phyloP scores from a whole-genome alignment of 116 monocot species.

The Papilionanthe hybrid region DNA sequence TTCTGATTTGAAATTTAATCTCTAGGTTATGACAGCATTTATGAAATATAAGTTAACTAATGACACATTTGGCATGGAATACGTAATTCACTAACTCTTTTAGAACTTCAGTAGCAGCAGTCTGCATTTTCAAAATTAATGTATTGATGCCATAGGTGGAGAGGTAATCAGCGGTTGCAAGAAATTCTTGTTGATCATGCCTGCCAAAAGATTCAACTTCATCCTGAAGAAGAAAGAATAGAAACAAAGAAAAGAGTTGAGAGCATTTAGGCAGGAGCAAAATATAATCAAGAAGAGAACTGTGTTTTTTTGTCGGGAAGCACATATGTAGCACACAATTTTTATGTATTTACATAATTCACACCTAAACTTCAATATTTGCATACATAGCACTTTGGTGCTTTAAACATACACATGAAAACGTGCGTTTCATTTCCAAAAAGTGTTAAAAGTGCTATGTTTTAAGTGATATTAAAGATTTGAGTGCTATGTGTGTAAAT shows the following conservation, averaged over 20 bases:
- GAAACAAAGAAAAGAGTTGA: not conserved
- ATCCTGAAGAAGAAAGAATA: constrained; percentile 32
- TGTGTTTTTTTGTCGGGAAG: not conserved
- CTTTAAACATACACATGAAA: too few species aligned
- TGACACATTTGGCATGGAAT: not conserved
- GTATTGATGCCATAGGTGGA: constrained; percentile 52
- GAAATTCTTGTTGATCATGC: constrained; percentile 66
- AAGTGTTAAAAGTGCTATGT: too few species aligned
- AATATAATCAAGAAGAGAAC: not conserved
- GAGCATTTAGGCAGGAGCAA: not conserved
- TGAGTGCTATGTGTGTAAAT: too few species aligned
- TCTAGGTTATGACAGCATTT: not conserved
- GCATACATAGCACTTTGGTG: too few species aligned
- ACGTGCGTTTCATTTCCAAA: too few species aligned
- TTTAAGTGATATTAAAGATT: too few species aligned
- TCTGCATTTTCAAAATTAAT: constrained; percentile 64
- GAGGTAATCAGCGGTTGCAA: constrained; percentile 83
- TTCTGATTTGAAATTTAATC: too few species aligned
- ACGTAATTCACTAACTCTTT: constrained; percentile 51
- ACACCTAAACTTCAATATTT: too few species aligned
- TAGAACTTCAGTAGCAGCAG: constrained; percentile 50
- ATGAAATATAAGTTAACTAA: not conserved
- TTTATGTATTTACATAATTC: too few species aligned
- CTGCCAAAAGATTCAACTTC: constrained; percentile 43
- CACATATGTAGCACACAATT: too few species aligned